Conservation (phyloP, 2,329 filamentous ascomycete genomes). For the Cladosporium oxysporum region DNA sequence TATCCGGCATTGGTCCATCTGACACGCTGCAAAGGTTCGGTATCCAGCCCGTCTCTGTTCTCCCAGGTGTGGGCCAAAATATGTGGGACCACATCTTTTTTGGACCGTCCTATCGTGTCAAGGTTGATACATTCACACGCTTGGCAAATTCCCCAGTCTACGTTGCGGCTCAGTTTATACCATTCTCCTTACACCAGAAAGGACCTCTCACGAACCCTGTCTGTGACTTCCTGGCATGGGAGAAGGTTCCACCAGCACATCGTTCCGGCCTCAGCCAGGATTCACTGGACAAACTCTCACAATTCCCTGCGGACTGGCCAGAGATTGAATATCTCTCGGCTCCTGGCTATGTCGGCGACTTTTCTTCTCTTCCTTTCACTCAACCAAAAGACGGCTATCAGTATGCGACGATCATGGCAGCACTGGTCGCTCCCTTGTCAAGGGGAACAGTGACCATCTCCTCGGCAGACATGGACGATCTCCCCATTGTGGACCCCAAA, state of each 20-base stretch:
- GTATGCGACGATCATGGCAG: constrained; percentile 37
- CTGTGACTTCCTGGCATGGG: background rate
- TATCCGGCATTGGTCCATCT: constrained; percentile 35
- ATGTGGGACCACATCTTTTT: constrained; percentile 33
- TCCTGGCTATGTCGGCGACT: constrained; percentile 18
- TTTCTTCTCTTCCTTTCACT: constrained; percentile 23
- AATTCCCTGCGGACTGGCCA: constrained; percentile 39
- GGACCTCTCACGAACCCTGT: constrained; percentile 5
- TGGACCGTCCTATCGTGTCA: background rate
- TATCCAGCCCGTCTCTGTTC: constrained; percentile 33
- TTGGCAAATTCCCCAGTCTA: background rate
- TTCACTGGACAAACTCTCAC: constrained; percentile 19
- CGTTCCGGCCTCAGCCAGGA: background rate
- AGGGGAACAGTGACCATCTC: constrained; percentile 41
- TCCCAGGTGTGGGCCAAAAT: constrained; percentile 34
- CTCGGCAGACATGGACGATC: constrained; percentile 30
- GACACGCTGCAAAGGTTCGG: constrained; percentile 33
- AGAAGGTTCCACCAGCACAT: constrained; percentile 18
- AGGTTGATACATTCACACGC: background rate
- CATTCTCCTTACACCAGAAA: background rate
- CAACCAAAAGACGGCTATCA: constrained; percentile 34
- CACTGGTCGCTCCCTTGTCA: constrained; percentile 38
- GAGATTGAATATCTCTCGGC: constrained; percentile 32
- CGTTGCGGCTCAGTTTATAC: background rate
- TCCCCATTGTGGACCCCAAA: constrained; percentile 39